Evolutionary conservation across 2,329 filamentous ascomycete species (phyloP).

Genomic region (Clonostachys rosea): DNA sequence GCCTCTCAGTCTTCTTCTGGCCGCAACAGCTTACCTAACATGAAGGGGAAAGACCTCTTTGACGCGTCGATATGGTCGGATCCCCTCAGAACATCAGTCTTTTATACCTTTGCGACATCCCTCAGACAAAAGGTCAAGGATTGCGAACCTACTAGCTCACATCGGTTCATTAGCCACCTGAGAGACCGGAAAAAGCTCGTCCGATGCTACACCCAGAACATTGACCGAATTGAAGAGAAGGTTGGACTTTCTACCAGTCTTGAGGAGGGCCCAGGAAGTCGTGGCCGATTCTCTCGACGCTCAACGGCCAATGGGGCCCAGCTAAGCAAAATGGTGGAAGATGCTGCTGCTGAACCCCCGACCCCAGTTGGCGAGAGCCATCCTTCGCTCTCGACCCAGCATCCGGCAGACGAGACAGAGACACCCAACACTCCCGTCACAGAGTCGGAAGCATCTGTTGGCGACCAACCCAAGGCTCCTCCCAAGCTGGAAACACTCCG

Average conservation of each 20-base stretch:
- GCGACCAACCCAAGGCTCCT: background rate
- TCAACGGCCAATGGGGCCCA: conserved; percentile 26
- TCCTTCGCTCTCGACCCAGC: background rate
- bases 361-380: background rate
- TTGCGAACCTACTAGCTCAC: conserved; percentile 60
- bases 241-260: conserved; percentile 63
- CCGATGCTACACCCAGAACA: conserved; percentile 72
- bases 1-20: conserved; percentile 15
- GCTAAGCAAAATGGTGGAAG: conserved; percentile 29
- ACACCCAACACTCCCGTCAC: background rate
- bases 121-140: conserved; percentile 59
- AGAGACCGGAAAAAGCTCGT: conserved; percentile 65
- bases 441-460: conserved; percentile 11
- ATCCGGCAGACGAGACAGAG: background rate
- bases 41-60: conserved; percentile 69
- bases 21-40: conserved; percentile 43
- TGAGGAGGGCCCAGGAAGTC: conserved; percentile 55
- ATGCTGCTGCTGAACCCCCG: conserved; percentile 9
- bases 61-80: conserved; percentile 68
- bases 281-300: conserved; percentile 52
- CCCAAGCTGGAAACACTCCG: conserved; percentile 17
- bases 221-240: conserved; percentile 68
- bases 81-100: conserved; percentile 62
- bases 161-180: conserved; percentile 64
- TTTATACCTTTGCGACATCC: conserved; percentile 68